Conservation (phyloP, 306 rosid species). For the Gastrolobium villosum region DNA sequence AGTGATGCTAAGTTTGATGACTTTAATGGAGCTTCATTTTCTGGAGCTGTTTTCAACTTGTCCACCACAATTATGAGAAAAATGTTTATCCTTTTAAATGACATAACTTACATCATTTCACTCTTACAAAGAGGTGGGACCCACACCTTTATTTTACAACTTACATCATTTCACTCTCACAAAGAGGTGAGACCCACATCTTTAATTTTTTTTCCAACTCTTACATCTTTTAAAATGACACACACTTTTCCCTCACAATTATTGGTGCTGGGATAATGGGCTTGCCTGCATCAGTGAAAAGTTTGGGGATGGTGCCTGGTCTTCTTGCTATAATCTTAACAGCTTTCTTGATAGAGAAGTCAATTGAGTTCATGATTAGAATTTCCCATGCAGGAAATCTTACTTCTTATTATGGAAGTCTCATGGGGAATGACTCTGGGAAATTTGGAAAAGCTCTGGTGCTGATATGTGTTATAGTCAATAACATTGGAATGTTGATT, state of each 20-base stretch:
- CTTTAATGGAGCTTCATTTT: slow-evolving; percentile 85
- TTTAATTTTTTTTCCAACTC: too few species aligned
- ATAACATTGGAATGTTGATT: slow-evolving; percentile 76
- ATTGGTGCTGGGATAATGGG: slow-evolving; percentile 97
- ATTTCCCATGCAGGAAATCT: slow-evolving; percentile 74
- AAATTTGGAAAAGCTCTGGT: slow-evolving; percentile 69
- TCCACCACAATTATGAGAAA: slow-evolving; percentile 88
- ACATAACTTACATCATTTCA: too few species aligned
- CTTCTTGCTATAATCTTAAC: slow-evolving; percentile 67
- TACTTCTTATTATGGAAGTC: slow-evolving; percentile 75
- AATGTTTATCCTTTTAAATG: too few species aligned
- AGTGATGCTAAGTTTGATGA: slow-evolving; percentile 62
- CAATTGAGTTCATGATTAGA: slow-evolving; percentile 75
- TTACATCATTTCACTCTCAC: too few species aligned
- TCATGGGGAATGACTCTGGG: slow-evolving; percentile 81
- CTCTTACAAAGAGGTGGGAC: too few species aligned
- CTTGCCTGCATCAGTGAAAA: slow-evolving; percentile 85
- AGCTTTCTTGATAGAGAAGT: slow-evolving; percentile 77
- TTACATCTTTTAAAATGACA: too few species aligned
- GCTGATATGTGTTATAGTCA: slow-evolving; percentile 69
- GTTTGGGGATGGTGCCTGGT: slow-evolving; percentile 84
- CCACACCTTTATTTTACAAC: too few species aligned
- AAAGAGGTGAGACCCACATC: too few species aligned
- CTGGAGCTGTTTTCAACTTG: slow-evolving; percentile 87
- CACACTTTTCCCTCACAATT: too few species aligned